phyloP scores from a whole-genome alignment of 306 rosid genomes.

The Luffa acutangula region DNA sequence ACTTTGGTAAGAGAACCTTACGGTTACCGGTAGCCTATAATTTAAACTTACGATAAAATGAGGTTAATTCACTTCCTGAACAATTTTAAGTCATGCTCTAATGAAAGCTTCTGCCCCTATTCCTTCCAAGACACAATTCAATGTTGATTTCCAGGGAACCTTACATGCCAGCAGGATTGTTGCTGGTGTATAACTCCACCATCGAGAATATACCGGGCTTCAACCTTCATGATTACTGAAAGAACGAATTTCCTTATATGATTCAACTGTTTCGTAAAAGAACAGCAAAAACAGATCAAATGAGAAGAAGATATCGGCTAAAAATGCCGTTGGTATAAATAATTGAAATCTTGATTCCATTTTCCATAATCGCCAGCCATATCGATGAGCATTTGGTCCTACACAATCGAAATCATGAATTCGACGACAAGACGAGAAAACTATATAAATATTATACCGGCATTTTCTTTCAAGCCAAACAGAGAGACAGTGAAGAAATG shows the following conservation, averaged over 20 bases:
- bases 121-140: neutral
- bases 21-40: neutral
- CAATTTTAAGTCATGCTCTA: neutral
- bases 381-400: neutral
- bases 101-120: neutral
- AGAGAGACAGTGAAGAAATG: neutral
- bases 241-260: conserved; percentile 57
- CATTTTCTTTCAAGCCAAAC: neutral
- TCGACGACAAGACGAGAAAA: neutral
- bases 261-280: conserved; percentile 34
- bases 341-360: neutral
- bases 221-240: conserved; percentile 56
- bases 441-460: neutral
- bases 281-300: neutral
- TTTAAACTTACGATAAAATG: neutral
- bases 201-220: conserved; percentile 79
- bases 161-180: conserved; percentile 59
- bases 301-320: neutral
- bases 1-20: neutral
- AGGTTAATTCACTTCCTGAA: neutral
- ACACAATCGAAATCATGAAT: neutral
- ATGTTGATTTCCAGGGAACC: neutral
- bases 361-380: neutral
- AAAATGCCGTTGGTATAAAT: neutral
- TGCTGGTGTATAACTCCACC: conserved; percentile 76